Base-by-base conservation (phyloP, 225 moss, liverwort and hornwort genomes). In the Lunularia cruciata region DNA sequence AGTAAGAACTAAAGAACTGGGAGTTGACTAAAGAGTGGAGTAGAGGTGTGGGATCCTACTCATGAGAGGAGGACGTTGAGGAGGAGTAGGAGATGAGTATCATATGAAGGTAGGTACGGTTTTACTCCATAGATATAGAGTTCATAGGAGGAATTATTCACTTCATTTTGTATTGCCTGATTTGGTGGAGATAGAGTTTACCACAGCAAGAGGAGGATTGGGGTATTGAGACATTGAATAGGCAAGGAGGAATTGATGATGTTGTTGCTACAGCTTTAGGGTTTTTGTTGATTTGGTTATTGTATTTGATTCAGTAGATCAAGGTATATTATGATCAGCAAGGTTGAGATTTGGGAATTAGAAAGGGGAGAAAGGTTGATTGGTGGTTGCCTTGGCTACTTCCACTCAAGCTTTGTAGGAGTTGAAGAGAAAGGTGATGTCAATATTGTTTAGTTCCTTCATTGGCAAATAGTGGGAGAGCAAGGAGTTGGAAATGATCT, bases 1-100 rank as follows among this genome's bases (percentile, higher is more conserved):
- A 66, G 98, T 98, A 48, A 86, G 98, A 52, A 88, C 93, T 35
- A 75, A 93, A 74, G 93, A 98, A 72, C 91, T 93, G 13, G 98
- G 98, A 75, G 88, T 88, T 39, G 91, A 93, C 32, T 91, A 12
- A 25, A 9, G 14, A 35, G 2, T 43, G 23, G 14, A 10, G 20
- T 28, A n/a, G 30, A 23, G 43, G 43, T 15, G n/a, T n/a, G n/a
- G n/a, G n/a, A 12, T 19, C 36, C 59, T 31, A 18, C 20, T 15
- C 32, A 10, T 9, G 7, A 13, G 14, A 8, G 25, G 57, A 12
- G 57, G 8, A 8, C 6, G 65, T 26, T 16, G 65, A 46, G 45
- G 6, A 27, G 14, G 2, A 52, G 49, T 3, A 18, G 59, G 32
- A 19, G 57, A 57, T 57, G 57, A 31, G 57, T 57, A 14, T 6